phyloP scores from a whole-genome alignment of 345 rosid genomes.

The Syzygium jambos region DNA sequence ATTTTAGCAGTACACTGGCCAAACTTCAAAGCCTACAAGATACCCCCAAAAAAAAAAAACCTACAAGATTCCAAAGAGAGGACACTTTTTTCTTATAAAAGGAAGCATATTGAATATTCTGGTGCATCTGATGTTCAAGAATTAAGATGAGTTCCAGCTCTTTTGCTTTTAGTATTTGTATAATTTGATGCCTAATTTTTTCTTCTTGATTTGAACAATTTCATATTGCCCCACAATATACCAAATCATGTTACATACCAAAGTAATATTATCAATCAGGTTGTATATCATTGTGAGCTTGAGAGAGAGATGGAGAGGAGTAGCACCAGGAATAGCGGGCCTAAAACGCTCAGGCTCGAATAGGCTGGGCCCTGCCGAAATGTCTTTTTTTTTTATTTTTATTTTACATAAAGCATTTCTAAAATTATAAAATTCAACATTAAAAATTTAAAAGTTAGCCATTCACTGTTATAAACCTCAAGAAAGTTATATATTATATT shows the following conservation, averaged over 20 bases:
- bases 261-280: background rate
- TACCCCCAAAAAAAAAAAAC: too few species aligned
- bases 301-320: background rate
- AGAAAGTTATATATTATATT: background rate
- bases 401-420: background rate
- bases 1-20: background rate
- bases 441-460: background rate
- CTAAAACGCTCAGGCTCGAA: background rate
- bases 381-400: background rate
- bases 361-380: background rate
- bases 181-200: background rate
- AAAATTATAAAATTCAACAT: background rate
- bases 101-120: background rate
- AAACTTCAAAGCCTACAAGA: background rate
- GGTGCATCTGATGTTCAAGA: background rate
- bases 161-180: background rate
- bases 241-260: background rate
- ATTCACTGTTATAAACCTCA: background rate
- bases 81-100: background rate
- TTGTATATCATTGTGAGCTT: accelerated
- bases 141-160: background rate
- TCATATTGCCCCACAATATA: accelerated
- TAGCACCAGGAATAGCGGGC: accelerated
- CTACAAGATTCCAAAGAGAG: background rate
- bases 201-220: background rate